Conservation (phyloP, 495 filamentous ascomycete genomes). For the Aspergillus baeticus region DNA sequence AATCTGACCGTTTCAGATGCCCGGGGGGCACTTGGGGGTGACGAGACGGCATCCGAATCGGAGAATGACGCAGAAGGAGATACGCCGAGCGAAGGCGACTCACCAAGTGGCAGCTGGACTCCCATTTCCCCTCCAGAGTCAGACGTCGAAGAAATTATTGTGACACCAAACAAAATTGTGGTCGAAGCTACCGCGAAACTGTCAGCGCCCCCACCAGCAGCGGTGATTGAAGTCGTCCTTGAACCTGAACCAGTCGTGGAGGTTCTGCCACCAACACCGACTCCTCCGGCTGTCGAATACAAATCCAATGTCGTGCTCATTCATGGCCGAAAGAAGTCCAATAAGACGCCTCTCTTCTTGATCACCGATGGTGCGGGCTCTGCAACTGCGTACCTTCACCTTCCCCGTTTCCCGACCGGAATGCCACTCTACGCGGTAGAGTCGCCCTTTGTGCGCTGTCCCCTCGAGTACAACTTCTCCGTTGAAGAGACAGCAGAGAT, state of each 20-base stretch:
- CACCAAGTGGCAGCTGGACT: neutral
- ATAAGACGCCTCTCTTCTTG: slow-evolving; percentile 2
- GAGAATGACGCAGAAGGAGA: neutral
- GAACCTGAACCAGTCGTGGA: neutral
- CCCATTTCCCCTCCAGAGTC: neutral
- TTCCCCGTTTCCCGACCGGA: neutral
- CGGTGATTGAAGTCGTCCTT: neutral
- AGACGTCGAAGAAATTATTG: neutral
- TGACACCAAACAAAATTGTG: neutral
- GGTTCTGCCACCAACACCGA: neutral
- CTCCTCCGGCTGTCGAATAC: neutral
- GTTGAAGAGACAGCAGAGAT: slow-evolving; percentile 6
- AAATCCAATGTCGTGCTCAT: neutral
- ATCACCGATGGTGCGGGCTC: slow-evolving; percentile 5
- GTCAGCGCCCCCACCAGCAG: neutral
- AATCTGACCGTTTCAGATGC: neutral
- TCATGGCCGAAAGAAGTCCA: neutral
- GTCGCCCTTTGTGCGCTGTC: slow-evolving; percentile 6
- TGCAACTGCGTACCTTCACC: slow-evolving; percentile 2
- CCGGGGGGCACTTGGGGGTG: neutral
- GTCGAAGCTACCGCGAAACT: neutral
- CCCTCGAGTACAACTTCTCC: neutral
- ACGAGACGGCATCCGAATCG: neutral
- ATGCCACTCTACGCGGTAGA: slow-evolving; percentile 9
- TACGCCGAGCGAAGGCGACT: neutral